Evolutionary conservation across 2,329 filamentous ascomycete genomes (phyloP), one percentile per base, ranked within the genome.

Genomic region (Aspergillus arachidicola): DNA sequence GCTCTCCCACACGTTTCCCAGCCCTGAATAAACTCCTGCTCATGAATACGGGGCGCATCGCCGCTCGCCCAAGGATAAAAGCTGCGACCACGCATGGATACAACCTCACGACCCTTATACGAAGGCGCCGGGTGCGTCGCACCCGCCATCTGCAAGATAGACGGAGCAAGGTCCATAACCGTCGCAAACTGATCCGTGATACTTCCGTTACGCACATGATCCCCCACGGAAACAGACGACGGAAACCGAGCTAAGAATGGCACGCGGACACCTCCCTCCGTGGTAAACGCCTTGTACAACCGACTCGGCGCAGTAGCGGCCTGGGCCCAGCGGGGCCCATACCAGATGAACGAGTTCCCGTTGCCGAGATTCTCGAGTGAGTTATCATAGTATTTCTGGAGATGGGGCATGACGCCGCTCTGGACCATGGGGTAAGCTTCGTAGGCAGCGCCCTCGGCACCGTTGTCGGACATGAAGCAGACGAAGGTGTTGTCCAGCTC

Each of bases 401-500:
- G 73, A 67, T 86, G 83, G 3, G 83, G 79, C 69, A 86, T 82
- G 66, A 86, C 84, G 28, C 80, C 80, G 54, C 83, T 82, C 59
- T 83, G 79, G 5, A 87, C 81, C 59, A 87, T 84, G 0, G 86
- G 86, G 59, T 84, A 83, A 5, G 86, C 84, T 68, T 89, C 86
- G 65, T 86, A 85, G 1, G 81, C 81, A 19, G 84, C 84, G 12
- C 86, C 86, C 67, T 88, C 86, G 12, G 86, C 86, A 2, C 86
- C 86, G 64, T 89, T 89, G 74, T 89, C 86, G 1, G 82, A 86
- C 78, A 89, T 84, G 79, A 89, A 89, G 69, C 84, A 82, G 57
- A 90, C 80, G 64, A 89, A 85, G 2, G 87, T 90, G 72, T 89
- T 88, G 65, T 89, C 87, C 0, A 86, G 78, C 70, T 89, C 86